These are phyloP conservation scores for Nymphaea colorata DNA, from an alignment of 164 flowering plant genomes.

Conservation along the genomic window DNA sequence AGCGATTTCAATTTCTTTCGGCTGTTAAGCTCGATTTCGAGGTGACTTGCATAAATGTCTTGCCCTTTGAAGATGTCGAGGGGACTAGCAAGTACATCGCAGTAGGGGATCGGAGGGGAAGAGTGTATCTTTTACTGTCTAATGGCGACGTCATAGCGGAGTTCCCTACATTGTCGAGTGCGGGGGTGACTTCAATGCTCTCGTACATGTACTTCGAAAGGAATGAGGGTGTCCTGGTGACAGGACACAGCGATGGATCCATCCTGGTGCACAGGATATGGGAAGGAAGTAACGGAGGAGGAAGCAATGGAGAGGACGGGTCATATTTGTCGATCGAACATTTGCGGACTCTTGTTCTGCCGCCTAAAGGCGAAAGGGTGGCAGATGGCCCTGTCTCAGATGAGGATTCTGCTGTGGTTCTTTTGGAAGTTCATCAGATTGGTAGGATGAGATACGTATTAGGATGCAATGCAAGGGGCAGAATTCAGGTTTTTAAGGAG, in stretches of 20 bases:
- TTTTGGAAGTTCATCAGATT: constrained; percentile 76
- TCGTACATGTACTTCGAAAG: constrained; percentile 62
- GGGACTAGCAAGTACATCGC: constrained; percentile 79
- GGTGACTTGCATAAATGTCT: constrained; percentile 52
- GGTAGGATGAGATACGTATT: constrained; percentile 69
- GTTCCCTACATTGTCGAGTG: constrained; percentile 33
- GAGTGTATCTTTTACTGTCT: constrained; percentile 52
- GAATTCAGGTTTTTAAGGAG: constrained; percentile 54
- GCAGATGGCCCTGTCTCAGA: background rate
- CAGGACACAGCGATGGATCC: constrained; percentile 69
- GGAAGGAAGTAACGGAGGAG: constrained; percentile 26
- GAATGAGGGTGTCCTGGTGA: constrained; percentile 74
- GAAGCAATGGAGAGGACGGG: constrained; percentile 48
- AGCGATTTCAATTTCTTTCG: constrained; percentile 74
- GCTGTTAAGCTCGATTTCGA: constrained; percentile 75
- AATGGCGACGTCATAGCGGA: constrained; percentile 75
- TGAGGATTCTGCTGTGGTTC: constrained; percentile 24
- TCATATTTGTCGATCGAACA: constrained; percentile 43
- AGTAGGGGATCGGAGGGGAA: constrained; percentile 77
- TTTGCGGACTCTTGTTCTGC: constrained; percentile 20
- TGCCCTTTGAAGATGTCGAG: constrained; percentile 76
- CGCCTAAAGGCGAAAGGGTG: constrained; percentile 11
- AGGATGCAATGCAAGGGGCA: constrained; percentile 45
- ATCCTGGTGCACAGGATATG: constrained; percentile 55
- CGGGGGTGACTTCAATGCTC: constrained; percentile 57